Evolutionary conservation across 176 grass and related monocot genomes (phyloP).

Genomic region (Poa pratensis): DNA sequence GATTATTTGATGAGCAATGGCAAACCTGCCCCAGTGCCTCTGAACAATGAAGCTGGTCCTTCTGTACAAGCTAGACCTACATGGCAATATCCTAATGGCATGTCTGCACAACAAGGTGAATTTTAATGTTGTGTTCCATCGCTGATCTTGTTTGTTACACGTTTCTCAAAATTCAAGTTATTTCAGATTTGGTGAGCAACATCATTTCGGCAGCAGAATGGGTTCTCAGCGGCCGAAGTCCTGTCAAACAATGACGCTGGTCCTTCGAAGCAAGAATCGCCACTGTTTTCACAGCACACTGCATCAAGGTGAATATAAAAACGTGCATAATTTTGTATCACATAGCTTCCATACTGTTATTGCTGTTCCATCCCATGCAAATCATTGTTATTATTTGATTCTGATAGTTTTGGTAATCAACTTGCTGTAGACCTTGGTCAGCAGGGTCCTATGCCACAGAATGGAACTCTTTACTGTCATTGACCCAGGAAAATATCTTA

Average conservation of each 20-base stretch:
- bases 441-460: background rate
- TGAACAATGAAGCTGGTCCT: constrained; percentile 11
- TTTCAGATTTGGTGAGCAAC: background rate
- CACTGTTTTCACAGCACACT: background rate
- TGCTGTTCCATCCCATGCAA: background rate
- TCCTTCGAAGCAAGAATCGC: background rate
- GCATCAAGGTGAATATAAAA: background rate
- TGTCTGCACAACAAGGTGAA: background rate
- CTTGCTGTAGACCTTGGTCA: background rate
- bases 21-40: background rate
- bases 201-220: background rate
- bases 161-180: background rate
- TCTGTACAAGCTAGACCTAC: background rate
- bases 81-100: background rate
- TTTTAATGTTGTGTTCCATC: background rate
- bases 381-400: too few relatives aligned
- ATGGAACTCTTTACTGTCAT: background rate
- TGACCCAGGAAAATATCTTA: background rate
- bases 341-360: background rate
- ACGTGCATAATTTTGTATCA: background rate
- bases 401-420: background rate
- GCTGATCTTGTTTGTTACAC: background rate
- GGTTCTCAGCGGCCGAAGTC: background rate
- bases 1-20: background rate
- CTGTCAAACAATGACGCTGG: background rate